Percentiles rank a stretch among this genome's conserved stretches.
phyloP scores from a whole-genome alignment of 2,329 filamentous ascomycete species.

The Zymoseptoria ardabiliae region DNA sequence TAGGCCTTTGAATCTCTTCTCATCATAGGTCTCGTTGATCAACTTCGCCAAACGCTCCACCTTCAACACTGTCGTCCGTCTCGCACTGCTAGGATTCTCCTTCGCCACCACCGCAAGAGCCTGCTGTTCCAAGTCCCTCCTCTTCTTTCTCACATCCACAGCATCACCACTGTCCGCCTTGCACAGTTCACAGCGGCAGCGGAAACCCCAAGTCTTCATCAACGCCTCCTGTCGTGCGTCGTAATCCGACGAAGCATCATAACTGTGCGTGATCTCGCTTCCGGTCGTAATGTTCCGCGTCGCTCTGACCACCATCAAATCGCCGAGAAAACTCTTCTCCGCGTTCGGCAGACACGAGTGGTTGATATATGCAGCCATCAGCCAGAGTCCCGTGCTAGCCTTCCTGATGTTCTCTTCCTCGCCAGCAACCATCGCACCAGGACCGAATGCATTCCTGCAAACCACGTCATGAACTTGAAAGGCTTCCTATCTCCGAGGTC shows the following conservation, averaged over 20 bases:
- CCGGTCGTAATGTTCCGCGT: conserved; percentile 34
- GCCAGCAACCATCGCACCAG: conserved; percentile 11
- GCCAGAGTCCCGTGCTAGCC: conserved; percentile 41
- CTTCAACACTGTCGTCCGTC: conserved; percentile 9
- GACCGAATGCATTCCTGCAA: conserved; percentile 34
- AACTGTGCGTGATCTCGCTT: conserved; percentile 38
- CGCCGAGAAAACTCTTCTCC: conserved; percentile 46
- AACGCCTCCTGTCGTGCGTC: conserved; percentile 8
- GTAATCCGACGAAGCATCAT: conserved; percentile 21
- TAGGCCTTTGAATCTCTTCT: conserved; percentile 11
- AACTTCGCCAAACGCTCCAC: conserved; percentile 9
- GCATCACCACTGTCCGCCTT: conserved; percentile 14
- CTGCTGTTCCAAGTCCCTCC: conserved; percentile 9
- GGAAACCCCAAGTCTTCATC: conserved; percentile 16
- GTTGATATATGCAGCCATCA: conserved; percentile 44
- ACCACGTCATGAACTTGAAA: conserved; percentile 36
- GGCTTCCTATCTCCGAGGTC: conserved; percentile 21
- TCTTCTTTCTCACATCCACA: conserved; percentile 6
- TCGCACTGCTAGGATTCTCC: conserved; percentile 5
- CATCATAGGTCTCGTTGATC: conserved; percentile 14
- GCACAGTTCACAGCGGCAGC: conserved; percentile 13
- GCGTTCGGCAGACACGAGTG: conserved; percentile 46
- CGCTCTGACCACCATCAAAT: conserved; percentile 47
- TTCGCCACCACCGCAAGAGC: conserved; percentile 8
- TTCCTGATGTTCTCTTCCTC: conserved; percentile 2